Evolutionary conservation across 257 asterid species (phyloP).

Genomic region (Fraxinus quadrangulata): DNA sequence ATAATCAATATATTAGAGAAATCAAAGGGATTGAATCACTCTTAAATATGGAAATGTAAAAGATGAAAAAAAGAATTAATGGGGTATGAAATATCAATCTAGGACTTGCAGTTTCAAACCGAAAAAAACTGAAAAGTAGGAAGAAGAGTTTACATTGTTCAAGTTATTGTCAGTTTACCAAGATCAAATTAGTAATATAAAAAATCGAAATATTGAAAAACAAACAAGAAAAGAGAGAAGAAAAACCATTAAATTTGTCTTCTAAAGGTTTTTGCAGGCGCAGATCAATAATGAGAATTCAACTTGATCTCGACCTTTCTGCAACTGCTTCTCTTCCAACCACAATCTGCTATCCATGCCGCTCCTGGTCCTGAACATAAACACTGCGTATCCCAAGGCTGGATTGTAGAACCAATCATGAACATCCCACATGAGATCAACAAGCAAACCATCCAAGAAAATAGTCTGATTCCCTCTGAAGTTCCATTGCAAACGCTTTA

Average conservation of each 20-base stretch:
- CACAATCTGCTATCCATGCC: conserved; percentile 63
- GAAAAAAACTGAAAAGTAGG: background rate
- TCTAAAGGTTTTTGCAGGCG: conserved; percentile 45
- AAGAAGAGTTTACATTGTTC: conserved; percentile 15
- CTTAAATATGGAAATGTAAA: background rate
- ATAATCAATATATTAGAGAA: conserved; percentile 8
- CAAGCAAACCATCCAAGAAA: conserved; percentile 60
- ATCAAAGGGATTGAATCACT: background rate
- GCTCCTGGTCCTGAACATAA: conserved; percentile 67
- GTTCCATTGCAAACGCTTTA: conserved; percentile 67
- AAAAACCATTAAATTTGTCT: background rate
- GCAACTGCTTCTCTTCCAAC: conserved; percentile 49
- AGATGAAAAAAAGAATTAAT: background rate
- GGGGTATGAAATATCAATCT: background rate
- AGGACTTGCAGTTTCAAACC: background rate
- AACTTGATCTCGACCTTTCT: conserved; percentile 42
- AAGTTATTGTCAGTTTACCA: conserved; percentile 19
- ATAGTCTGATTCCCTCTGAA: conserved; percentile 72
- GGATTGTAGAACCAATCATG: conserved; percentile 67
- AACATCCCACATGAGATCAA: conserved; percentile 80
- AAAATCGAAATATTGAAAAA: background rate
- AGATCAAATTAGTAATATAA: conserved; percentile 16
- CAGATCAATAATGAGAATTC: conserved; percentile 61
- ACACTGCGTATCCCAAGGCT: conserved; percentile 42
- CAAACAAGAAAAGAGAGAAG: background rate